Percentiles rank a stretch among this genome's conserved stretches.
phyloP scores from a whole-genome alignment of 805 yeast genomes.

The Pichia occidentalis region DNA sequence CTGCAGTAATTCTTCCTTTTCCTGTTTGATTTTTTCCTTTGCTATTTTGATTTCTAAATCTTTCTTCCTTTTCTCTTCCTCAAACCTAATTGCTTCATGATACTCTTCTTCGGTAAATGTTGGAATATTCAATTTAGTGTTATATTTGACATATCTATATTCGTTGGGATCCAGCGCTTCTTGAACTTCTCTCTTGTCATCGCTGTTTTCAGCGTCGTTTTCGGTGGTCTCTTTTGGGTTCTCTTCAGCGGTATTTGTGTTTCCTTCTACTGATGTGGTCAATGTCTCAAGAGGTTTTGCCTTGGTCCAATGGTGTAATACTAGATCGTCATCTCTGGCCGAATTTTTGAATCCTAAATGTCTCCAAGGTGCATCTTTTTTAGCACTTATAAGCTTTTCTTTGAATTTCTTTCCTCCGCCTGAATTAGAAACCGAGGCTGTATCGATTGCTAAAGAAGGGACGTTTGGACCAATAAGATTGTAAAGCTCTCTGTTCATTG shows the following conservation, averaged over 20 bases:
- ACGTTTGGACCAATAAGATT: slow-evolving; percentile 86
- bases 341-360: slow-evolving; percentile 53
- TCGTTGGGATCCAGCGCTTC: slow-evolving; percentile 21
- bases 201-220: not conserved
- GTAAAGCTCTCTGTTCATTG: slow-evolving; percentile 86
- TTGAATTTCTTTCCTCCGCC: slow-evolving; percentile 42
- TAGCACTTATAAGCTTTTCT: slow-evolving; percentile 53
- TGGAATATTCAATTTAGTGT: slow-evolving; percentile 65
- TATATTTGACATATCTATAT: slow-evolving; percentile 69
- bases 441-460: slow-evolving; percentile 68
- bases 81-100: slow-evolving; percentile 34
- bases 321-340: slow-evolving; percentile 44
- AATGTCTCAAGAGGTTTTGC: slow-evolving; percentile 38
- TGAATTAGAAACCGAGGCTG: slow-evolving; percentile 19
- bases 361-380: slow-evolving; percentile 75
- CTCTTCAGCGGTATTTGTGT: no score
- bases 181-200: slow-evolving; percentile 25
- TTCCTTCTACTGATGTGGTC: not conserved
- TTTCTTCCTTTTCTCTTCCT: slow-evolving; percentile 16
- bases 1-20: not conserved
- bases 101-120: slow-evolving; percentile 57
- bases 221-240: not conserved
- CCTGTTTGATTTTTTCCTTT: not conserved
- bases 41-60: not conserved
- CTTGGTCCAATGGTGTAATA: slow-evolving; percentile 79